Evolutionary conservation across 1,284 basidiomycete genomes (phyloP).

Genomic region (Inonotus obliquus): DNA sequence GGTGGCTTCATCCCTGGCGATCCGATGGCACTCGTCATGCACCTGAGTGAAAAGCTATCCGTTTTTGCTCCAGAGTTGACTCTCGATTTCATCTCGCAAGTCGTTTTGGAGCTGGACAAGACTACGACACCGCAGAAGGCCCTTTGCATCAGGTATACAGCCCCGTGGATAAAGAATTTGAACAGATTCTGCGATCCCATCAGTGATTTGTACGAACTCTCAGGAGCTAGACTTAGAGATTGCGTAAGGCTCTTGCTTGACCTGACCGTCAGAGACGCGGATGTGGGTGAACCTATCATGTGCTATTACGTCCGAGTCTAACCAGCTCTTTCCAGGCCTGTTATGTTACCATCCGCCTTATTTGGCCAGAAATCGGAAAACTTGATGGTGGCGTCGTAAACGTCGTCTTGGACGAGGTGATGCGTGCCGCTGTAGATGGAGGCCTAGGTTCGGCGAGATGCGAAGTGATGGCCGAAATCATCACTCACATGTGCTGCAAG

Average conservation of each 20-base stretch:
- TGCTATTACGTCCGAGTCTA: background rate
- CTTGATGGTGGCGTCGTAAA: conserved; percentile 65
- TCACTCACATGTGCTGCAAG: conserved; percentile 72
- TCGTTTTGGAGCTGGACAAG: conserved; percentile 62
- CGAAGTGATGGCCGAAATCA: conserved; percentile 70
- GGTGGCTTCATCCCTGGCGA: conserved; percentile 76
- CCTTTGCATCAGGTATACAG: conserved; percentile 74
- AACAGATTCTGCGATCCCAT: conserved; percentile 67
- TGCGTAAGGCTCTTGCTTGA: conserved; percentile 75
- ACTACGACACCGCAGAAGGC: conserved; percentile 50
- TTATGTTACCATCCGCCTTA: conserved; percentile 60
- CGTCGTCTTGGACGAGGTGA: conserved; percentile 71
- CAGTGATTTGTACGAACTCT: conserved; percentile 58
- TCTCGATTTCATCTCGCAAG: conserved; percentile 82
- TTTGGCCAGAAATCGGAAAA: conserved; percentile 74
- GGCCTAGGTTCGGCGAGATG: conserved; percentile 72
- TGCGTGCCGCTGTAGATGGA: conserved; percentile 76
- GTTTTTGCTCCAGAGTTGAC: conserved; percentile 74
- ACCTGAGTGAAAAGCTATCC: conserved; percentile 70
- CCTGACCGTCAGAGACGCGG: conserved; percentile 63
- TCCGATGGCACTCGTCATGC: conserved; percentile 55
- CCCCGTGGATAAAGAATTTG: conserved; percentile 84
- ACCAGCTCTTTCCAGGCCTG: conserved; percentile 46
- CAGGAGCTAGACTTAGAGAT: conserved; percentile 69
- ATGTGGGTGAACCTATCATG: conserved; percentile 39